Evolutionary conservation across 176 grass and related monocot genomes (phyloP), one percentile per base, ranked within the genome.

Genomic region (Eleusine indica): DNA sequence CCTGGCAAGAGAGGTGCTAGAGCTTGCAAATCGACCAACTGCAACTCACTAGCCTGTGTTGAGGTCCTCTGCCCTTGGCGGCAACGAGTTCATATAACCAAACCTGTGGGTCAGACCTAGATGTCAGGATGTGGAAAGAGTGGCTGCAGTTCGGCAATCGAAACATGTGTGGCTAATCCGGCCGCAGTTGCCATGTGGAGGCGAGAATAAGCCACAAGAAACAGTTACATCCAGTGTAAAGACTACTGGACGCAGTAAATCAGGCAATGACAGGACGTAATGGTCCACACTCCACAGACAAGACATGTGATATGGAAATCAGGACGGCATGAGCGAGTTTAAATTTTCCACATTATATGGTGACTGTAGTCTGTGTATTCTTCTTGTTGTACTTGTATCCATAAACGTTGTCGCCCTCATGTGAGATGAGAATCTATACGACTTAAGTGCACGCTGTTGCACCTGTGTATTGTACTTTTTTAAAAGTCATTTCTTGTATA

Each of bases 61-160:
- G 53, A 57, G 53, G 17, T 21, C 17, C 53, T 57, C 53, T 57
- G 53, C 17, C 21, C 53, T 18, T 57, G 53, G 53, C 21, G 53
- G 17, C 17, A 57, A 5, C 1, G 53, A 6, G 47, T 11, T 74
- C 47, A 32, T 17, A 73, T 73, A 51, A 9, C 1, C 4, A 72
- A 47, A 15, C n/a, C 19, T 25, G 21, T 3, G 19, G 19, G 11
- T 4, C 21, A 22, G 53, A 57, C 2, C 19, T 48, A 10, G 70
- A 22, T 47, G 70, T 5, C 10, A 72, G 70, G 70, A 72, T 72
- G 10, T 47, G 70, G 42, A 72, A 72, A 43, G 70, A 72, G 42
- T 72, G 70, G 43, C 42, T 25, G 3, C 5, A 4, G 70, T 48
- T 48, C 25, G 4, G 18, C 70, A 28, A 48, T 48, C 70, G 42